Conservation (phyloP, 2,329 filamentous ascomycete genomes). For the Neonectria sp. region DNA sequence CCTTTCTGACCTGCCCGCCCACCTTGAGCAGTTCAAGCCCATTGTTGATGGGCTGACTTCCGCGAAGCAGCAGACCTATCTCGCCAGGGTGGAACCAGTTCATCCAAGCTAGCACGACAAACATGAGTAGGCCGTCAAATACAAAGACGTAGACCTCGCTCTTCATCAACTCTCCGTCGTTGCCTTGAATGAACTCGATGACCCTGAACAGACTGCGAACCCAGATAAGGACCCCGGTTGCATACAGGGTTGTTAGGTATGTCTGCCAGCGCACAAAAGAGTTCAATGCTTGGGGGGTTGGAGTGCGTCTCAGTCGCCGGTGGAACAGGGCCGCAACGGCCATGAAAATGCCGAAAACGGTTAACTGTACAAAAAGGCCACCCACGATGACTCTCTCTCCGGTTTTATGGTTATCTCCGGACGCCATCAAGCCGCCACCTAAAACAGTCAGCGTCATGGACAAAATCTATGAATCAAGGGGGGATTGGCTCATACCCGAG, state of each 20-base stretch:
- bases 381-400: slow-evolving; percentile 65
- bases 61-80: slow-evolving; percentile 45
- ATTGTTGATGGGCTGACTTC: slow-evolving; percentile 40
- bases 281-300: slow-evolving; percentile 28
- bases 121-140: slow-evolving; percentile 57
- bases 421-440: slow-evolving; percentile 47
- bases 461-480: slow-evolving; percentile 3
- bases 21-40: slow-evolving; percentile 41
- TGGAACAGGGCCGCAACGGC: slow-evolving; percentile 63
- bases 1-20: too few relatives aligned
- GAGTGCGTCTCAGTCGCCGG: slow-evolving; percentile 37
- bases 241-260: slow-evolving; percentile 48
- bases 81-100: slow-evolving; percentile 50
- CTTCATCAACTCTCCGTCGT: slow-evolving; percentile 50
- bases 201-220: slow-evolving; percentile 59
- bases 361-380: slow-evolving; percentile 68
- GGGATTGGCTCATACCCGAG: slow-evolving; percentile 27
- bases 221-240: slow-evolving; percentile 54
- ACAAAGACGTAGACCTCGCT: slow-evolving; percentile 56
- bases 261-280: slow-evolving; percentile 50
- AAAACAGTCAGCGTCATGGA: neutral
- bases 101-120: slow-evolving; percentile 46
- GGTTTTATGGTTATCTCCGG: slow-evolving; percentile 37
- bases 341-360: slow-evolving; percentile 70
- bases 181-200: slow-evolving; percentile 59